A percentile compares a stretch with the other conserved stretches of the same genome.
These are phyloP conservation scores for Zymoseptoria crescenta DNA, from an alignment of 2,329 filamentous ascomycete species.

Conservation along the genomic window DNA sequence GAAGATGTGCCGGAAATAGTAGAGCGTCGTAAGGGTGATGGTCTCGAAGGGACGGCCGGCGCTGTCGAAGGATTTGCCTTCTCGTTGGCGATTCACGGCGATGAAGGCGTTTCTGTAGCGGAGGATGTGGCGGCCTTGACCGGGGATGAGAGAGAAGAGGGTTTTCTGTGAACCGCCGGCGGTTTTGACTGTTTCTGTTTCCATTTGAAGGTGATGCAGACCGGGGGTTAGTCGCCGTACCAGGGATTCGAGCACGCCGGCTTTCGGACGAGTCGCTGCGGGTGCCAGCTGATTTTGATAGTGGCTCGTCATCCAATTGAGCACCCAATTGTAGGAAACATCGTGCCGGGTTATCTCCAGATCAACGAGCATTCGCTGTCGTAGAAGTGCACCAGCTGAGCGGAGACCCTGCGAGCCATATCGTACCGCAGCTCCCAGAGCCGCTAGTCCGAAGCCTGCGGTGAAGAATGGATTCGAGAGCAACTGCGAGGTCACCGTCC, in stretches of 20 bases:
- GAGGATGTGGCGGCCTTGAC: slow-evolving; percentile 80
- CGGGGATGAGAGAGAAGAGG: slow-evolving; percentile 81
- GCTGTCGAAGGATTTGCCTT: slow-evolving; percentile 69
- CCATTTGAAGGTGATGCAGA: slow-evolving; percentile 57
- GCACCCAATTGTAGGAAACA: slow-evolving; percentile 85
- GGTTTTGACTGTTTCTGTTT: slow-evolving; percentile 54
- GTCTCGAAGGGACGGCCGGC: slow-evolving; percentile 92
- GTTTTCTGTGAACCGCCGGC: slow-evolving; percentile 64
- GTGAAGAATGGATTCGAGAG: slow-evolving; percentile 48
- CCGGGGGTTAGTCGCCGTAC: slow-evolving; percentile 51
- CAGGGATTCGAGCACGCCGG: slow-evolving; percentile 44
- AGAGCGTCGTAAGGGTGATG: slow-evolving; percentile 83
- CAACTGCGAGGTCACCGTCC: slow-evolving; percentile 38
- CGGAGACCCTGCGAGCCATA: slow-evolving; percentile 72
- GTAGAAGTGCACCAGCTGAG: slow-evolving; percentile 63
- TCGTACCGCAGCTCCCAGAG: slow-evolving; percentile 72
- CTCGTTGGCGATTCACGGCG: slow-evolving; percentile 72
- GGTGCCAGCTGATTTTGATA: slow-evolving; percentile 35
- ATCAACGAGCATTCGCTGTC: slow-evolving; percentile 82
- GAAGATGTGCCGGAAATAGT: slow-evolving; percentile 81
- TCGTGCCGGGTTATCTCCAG: slow-evolving; percentile 94
- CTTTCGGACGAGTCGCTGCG: slow-evolving; percentile 20
- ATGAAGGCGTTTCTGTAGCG: slow-evolving; percentile 84
- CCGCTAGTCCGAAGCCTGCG: slow-evolving; percentile 76
- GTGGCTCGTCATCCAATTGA: slow-evolving; percentile 79